Conservation (phyloP, 371 early-diverging fungal genomes). For the Gilbertella persicaria region DNA sequence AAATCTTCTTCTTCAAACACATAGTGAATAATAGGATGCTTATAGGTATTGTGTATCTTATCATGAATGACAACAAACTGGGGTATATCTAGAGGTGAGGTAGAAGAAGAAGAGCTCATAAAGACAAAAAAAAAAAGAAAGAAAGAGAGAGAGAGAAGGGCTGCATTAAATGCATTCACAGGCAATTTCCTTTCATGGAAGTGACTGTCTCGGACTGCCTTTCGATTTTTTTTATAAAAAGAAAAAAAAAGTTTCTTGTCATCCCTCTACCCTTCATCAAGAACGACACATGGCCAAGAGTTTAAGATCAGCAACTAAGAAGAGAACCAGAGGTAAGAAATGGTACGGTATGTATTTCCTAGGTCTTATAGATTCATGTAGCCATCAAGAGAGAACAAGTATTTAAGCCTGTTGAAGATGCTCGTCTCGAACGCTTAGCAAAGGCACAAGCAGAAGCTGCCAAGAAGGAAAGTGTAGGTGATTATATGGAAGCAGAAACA, state of each 20-base stretch:
- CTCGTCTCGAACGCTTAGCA: slow-evolving; percentile 46
- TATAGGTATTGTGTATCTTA: slow-evolving; percentile 45
- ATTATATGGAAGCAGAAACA: slow-evolving; percentile 32
- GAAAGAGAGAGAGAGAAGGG: slow-evolving; percentile 1
- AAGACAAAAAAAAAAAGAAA: neutral
- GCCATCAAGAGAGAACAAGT: slow-evolving; percentile 49
- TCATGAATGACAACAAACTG: slow-evolving; percentile 59
- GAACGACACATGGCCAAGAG: slow-evolving; percentile 45
- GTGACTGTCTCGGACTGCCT: too few relatives aligned
- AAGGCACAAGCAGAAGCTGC: slow-evolving; percentile 49
- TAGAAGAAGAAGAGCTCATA: neutral
- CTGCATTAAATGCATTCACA: too few relatives aligned
- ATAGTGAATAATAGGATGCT: slow-evolving; percentile 56
- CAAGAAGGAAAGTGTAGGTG: slow-evolving; percentile 35
- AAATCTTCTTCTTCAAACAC: slow-evolving; percentile 59
- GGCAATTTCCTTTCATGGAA: too few relatives aligned
- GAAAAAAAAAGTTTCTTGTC: slow-evolving; percentile 11
- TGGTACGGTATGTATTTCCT: neutral
- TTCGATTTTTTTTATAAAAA: neutral
- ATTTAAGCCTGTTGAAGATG: slow-evolving; percentile 49
- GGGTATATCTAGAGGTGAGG: slow-evolving; percentile 34
- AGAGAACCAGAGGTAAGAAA: slow-evolving; percentile 38
- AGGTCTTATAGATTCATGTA: slow-evolving; percentile 5
- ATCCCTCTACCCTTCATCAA: too few relatives aligned
- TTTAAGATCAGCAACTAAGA: slow-evolving; percentile 48